Percentiles rank a stretch among this genome's conserved stretches.
Evolutionary conservation across 2,329 filamentous ascomycete genomes (phyloP).

Genomic region (Cladosporium sp.): DNA sequence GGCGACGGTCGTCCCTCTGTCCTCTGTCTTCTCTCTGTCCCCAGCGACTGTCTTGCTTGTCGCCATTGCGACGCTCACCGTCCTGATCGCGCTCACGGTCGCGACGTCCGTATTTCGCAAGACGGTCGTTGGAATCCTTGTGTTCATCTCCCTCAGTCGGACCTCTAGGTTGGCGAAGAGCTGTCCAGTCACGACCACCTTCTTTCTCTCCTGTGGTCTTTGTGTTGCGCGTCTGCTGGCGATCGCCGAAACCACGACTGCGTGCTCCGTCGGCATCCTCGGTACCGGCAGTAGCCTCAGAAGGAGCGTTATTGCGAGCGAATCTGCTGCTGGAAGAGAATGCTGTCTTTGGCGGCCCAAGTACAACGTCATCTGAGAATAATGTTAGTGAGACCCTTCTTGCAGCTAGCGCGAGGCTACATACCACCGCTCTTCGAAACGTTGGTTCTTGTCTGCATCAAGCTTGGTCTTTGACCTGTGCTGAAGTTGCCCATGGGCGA

Average conservation of each 20-base stretch:
- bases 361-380: slow-evolving; percentile 76
- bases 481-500: slow-evolving; percentile 35
- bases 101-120: slow-evolving; percentile 45
- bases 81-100: slow-evolving; percentile 38
- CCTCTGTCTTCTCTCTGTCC: slow-evolving; percentile 37
- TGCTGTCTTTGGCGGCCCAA: slow-evolving; percentile 76
- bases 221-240: slow-evolving; percentile 40
- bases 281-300: slow-evolving; percentile 34
- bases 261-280: slow-evolving; percentile 22
- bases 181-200: slow-evolving; percentile 56
- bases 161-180: slow-evolving; percentile 61
- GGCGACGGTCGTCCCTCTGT: slow-evolving; percentile 36
- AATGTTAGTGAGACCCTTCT: slow-evolving; percentile 19
- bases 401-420: slow-evolving; percentile 4
- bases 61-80: slow-evolving; percentile 59
- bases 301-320: slow-evolving; percentile 33
- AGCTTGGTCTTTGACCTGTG: slow-evolving; percentile 28
- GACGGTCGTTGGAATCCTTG: slow-evolving; percentile 58
- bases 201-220: slow-evolving; percentile 31
- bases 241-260: slow-evolving; percentile 41
- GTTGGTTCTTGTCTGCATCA: slow-evolving; percentile 26
- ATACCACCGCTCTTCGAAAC: slow-evolving; percentile 24
- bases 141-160: slow-evolving; percentile 48
- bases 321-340: slow-evolving; percentile 71
- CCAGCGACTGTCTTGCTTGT: slow-evolving; percentile 68